Evolutionary conservation across 176 grass and related monocot species (phyloP).

Genomic region (Elaeis guineensis): DNA sequence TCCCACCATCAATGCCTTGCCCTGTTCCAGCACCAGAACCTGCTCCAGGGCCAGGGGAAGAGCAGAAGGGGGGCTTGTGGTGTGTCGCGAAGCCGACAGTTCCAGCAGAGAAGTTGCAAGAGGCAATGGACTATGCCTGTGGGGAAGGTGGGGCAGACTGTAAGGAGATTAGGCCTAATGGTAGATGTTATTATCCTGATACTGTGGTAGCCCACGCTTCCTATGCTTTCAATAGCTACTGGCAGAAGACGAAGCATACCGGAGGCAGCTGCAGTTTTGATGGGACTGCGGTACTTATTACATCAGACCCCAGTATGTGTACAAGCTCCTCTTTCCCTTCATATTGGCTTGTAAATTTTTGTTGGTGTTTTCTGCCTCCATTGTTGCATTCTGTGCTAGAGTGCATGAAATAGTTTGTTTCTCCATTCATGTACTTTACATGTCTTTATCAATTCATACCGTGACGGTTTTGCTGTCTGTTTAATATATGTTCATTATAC

Average conservation of each 20-base stretch:
- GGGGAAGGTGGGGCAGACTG: slow-evolving; percentile 30
- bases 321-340: too few relatives aligned
- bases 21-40: background rate
- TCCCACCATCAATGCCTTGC: slow-evolving; percentile 7
- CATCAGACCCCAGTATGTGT: slow-evolving; percentile 36
- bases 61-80: slow-evolving; percentile 15
- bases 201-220: slow-evolving; percentile 29
- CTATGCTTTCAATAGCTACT: slow-evolving; percentile 39
- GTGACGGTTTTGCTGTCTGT: too few relatives aligned
- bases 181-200: slow-evolving; percentile 33
- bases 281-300: slow-evolving; percentile 22
- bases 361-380: too few relatives aligned
- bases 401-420: too few relatives aligned
- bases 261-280: slow-evolving; percentile 40
- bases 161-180: slow-evolving; percentile 18
- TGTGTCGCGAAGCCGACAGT: slow-evolving; percentile 40
- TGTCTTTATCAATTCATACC: too few relatives aligned
- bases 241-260: slow-evolving; percentile 30
- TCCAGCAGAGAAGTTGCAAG: slow-evolving; percentile 26
- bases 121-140: slow-evolving; percentile 44
- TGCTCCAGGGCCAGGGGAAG: slow-evolving; percentile 6
- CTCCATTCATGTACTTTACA: too few relatives aligned
- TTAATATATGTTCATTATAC: too few relatives aligned
- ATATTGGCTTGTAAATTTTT: too few relatives aligned
- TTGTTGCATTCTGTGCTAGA: too few relatives aligned